Conservation (phyloP, 768 basidiomycete species). For the Trametes villosa region DNA sequence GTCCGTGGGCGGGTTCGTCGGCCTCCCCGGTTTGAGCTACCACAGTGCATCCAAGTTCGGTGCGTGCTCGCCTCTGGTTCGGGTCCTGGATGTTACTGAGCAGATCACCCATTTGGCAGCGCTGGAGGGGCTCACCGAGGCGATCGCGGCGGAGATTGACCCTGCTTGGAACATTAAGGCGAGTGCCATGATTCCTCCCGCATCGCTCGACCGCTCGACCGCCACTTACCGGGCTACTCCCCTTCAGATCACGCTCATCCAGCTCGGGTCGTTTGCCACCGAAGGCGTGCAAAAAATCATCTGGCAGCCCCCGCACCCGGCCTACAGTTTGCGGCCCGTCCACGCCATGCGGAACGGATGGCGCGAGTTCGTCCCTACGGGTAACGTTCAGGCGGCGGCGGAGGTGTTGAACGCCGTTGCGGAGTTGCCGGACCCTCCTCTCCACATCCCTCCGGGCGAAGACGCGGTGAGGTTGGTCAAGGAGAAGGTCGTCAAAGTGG, state of each 20-base stretch:
- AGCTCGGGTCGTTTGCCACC: conserved; percentile 21
- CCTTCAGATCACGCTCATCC: conserved; percentile 20
- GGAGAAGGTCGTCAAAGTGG: conserved; percentile 11
- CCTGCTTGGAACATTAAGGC: conserved; percentile 53
- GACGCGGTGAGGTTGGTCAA: conserved; percentile 6
- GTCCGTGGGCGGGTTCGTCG: conserved; percentile 36
- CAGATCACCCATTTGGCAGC: not conserved
- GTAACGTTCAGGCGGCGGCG: conserved; percentile 26
- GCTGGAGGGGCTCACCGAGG: conserved; percentile 42
- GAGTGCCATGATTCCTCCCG: not conserved
- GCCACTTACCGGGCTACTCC: not conserved
- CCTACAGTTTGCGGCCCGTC: too few relatives aligned
- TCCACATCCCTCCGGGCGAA: conserved; percentile 24
- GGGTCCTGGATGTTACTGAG: not conserved
- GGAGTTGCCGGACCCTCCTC: conserved; percentile 21
- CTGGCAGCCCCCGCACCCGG: too few relatives aligned
- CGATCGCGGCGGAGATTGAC: conserved; percentile 45
- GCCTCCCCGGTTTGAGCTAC: conserved; percentile 20
- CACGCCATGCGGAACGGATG: too few relatives aligned
- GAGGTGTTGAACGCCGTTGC: conserved; percentile 24
- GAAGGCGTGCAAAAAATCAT: not conserved
- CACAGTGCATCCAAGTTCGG: conserved; percentile 31
- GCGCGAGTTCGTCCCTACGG: conserved; percentile 1
- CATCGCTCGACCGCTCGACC: too few relatives aligned
- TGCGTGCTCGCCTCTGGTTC: conserved; percentile 5